Base-by-base conservation (phyloP, 2,329 filamentous ascomycete species). In the Colletotrichum agaves region DNA sequence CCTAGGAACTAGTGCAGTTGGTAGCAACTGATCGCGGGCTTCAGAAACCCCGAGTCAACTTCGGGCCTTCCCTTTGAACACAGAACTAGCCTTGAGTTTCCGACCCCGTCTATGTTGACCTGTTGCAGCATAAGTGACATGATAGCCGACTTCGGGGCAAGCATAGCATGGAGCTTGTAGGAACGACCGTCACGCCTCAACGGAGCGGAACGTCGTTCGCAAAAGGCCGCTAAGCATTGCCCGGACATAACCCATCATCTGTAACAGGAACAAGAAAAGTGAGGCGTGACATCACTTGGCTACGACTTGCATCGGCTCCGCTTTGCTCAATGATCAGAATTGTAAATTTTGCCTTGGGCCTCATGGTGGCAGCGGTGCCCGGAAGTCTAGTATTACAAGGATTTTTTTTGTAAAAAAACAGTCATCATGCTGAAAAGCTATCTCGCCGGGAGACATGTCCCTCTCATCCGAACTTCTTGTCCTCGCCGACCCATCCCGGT, bases 351-450 rank as follows among this genome's bases (percentile, higher is more conserved):
- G 39, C 39, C 35, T 55, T 59, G 33, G 49, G 46, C 44, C 43
- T 63, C 52, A 47, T 58, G 44, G 33, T 47, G 41, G 47, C 53
- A 60, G 53, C 53, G 65, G 23, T 56, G 65, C 53, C 61, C 33
- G 17, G 27, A 37, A 60, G 61, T 65, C 53, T 68, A 65, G 15
- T 59, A 68, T 65, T 68, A 68, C 65, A 68, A 60, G 3, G 21
- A 62, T 62, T 50, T n/a, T n/a, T n/a, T n/a, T n/a, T n/a, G n/a
- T n/a, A 49, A 65, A 44, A 53, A 50, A 41, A 56, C 21, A 17
- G 60, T 68, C 61, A 60, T 68, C 43, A 64, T 65, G 61, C 61
- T 68, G 61, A 68, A 65, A 47, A 68, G 65, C 65, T 49, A 53
- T 49, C 41, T 68, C 46, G 61, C 65, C 61, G 35, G 63, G 31